These are phyloP conservation scores for Pythium sp. DNA, from an alignment of 352 stramenopile species.

Conservation along the genomic window DNA sequence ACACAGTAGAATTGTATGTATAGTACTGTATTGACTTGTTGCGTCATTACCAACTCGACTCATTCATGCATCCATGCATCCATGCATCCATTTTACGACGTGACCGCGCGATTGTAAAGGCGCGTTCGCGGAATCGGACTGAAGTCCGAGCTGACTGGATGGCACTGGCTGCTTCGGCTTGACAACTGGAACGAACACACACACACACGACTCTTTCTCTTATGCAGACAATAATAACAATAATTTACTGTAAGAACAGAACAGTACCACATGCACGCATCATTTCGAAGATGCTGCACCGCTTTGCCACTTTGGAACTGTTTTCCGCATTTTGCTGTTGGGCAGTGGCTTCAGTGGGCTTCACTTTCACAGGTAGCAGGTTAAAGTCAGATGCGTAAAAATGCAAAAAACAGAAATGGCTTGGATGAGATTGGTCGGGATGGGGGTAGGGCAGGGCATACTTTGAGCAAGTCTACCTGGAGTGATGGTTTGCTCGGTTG, in stretches of 20 bases:
- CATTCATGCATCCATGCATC: not conserved
- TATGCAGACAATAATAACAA: too few relatives aligned
- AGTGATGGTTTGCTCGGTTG: not conserved
- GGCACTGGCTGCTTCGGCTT: not conserved
- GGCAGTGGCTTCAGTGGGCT: not conserved
- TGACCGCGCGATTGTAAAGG: slow-evolving; percentile 5
- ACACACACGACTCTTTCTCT: not conserved
- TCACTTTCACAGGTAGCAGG: not conserved
- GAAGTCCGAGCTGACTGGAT: not conserved
- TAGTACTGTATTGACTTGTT: not conserved
- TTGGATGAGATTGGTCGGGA: not conserved
- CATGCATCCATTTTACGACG: not conserved
- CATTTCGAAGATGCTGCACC: not conserved
- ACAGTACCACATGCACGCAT: not conserved
- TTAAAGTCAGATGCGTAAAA: slow-evolving; percentile 4
- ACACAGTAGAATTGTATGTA: too few relatives aligned
- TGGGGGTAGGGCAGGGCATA: not conserved
- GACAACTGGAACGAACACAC: not conserved
- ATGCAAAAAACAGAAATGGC: not conserved
- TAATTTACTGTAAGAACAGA: too few relatives aligned
- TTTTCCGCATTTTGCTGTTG: not conserved
- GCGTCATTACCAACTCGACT: not conserved
- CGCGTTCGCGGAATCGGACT: slow-evolving; percentile 6
- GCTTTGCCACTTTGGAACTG: not conserved
- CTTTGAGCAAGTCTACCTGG: not conserved